A percentile compares a stretch with the other conserved stretches of the same genome.
These are phyloP conservation scores for Thozetella sp. DNA, from an alignment of 495 filamentous ascomycete species.

Conservation along the genomic window DNA sequence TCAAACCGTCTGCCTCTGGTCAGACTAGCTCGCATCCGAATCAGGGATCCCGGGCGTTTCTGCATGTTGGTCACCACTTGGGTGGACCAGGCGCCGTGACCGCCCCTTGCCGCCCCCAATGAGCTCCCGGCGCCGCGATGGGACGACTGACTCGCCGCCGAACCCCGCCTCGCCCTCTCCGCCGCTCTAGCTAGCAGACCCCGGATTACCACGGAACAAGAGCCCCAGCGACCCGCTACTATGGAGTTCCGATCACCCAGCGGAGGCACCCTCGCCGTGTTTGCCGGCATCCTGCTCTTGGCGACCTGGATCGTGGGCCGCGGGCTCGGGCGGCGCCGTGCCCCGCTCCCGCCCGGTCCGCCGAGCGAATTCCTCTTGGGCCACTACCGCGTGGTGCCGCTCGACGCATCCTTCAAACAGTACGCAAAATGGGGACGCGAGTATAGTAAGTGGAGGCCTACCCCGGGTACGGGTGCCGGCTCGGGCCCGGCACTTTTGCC, in stretches of 20 bases:
- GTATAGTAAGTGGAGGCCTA: conserved; percentile 28
- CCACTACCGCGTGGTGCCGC: conserved; percentile 38
- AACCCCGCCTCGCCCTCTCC: not conserved
- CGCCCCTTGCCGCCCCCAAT: too few species aligned
- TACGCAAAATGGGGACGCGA: conserved; percentile 40
- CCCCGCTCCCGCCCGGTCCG: conserved; percentile 36
- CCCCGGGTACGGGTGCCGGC: too few species aligned
- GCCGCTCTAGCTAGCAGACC: not conserved
- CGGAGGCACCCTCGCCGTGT: not conserved
- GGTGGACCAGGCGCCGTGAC: too few species aligned
- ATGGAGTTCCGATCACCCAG: not conserved
- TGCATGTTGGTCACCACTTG: too few species aligned
- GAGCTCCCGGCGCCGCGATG: not conserved
- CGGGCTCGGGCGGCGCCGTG: conserved; percentile 16
- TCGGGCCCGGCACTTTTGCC: too few species aligned
- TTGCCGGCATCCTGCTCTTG: not conserved
- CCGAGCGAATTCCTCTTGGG: conserved; percentile 40
- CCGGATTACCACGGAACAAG: too few species aligned
- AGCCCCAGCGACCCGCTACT: too few species aligned
- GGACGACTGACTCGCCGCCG: not conserved
- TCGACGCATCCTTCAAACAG: conserved; percentile 36
- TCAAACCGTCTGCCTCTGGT: too few species aligned
- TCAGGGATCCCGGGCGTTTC: too few species aligned
- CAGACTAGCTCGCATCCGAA: too few species aligned
- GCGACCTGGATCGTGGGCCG: not conserved